These are phyloP conservation scores for Prunella vulgaris DNA, from an alignment of 257 asterid species.

Conservation along the genomic window DNA sequence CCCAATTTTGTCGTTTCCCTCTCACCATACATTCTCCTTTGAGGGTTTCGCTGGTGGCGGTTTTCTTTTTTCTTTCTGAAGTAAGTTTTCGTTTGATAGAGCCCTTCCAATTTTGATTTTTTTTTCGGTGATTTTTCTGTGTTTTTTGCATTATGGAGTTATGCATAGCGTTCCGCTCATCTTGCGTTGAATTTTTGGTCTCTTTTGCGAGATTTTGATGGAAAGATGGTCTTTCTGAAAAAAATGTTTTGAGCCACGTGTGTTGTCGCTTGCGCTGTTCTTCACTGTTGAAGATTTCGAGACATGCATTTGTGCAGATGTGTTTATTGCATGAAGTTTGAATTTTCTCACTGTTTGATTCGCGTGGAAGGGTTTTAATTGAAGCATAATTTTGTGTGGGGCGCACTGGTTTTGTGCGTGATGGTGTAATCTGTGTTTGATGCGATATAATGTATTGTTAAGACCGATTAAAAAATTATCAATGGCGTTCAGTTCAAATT, in stretches of 20 bases:
- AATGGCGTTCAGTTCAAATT: no score
- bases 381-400: background rate
- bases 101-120: background rate
- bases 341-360: background rate
- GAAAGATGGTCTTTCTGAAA: background rate
- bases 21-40: background rate
- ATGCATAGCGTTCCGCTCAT: background rate
- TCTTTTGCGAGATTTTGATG: background rate
- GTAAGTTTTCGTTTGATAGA: background rate
- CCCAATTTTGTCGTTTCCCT: background rate
- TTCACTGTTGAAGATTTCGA: background rate
- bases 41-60: background rate
- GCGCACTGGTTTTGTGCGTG: background rate
- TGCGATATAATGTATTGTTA: background rate
- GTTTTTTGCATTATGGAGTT: background rate
- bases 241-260: background rate
- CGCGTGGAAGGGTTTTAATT: background rate
- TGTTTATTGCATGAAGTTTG: background rate
- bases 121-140: background rate
- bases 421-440: background rate
- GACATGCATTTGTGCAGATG: conserved; percentile 14
- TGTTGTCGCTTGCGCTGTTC: background rate
- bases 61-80: background rate
- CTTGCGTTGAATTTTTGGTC: background rate
- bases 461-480: background rate